Evolutionary conservation across 129 eudicot genomes (phyloP).

Genomic region (Lactuca sativa): DNA sequence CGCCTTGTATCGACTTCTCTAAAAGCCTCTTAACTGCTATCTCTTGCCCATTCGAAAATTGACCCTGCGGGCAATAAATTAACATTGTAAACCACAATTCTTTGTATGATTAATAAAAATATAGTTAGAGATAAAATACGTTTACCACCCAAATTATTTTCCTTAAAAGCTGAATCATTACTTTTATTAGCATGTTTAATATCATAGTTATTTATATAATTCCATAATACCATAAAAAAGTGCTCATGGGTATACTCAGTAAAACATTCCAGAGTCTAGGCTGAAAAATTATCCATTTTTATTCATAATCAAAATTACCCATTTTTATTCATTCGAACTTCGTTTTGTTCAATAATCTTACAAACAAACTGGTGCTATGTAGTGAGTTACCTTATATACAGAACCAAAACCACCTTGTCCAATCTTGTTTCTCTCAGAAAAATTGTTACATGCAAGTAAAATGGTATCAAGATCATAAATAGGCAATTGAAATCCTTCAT

Average conservation of each 20-base stretch:
- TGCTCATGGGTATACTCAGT: too few relatives aligned
- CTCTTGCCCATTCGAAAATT: conserved; percentile 43
- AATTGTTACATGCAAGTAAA: conserved; percentile 49
- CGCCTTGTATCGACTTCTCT: conserved; percentile 57
- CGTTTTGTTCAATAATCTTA: background rate
- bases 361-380: background rate
- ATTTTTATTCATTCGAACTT: background rate
- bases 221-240: too few relatives aligned
- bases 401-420: conserved; percentile 73
- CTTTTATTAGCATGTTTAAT: too few relatives aligned
- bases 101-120: background rate
- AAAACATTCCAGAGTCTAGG: too few relatives aligned
- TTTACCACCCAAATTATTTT: too few relatives aligned
- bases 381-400: conserved; percentile 52
- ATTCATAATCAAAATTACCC: background rate
- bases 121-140: background rate
- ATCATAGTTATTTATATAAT: too few relatives aligned
- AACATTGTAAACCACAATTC: background rate
- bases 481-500: conserved; percentile 30
- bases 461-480: conserved; percentile 40
- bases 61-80: conserved; percentile 40
- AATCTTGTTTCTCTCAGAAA: conserved; percentile 46
- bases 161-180: background rate
- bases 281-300: too few relatives aligned
- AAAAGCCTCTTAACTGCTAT: conserved; percentile 65